Conservation (phyloP, 352 stramenopile genomes). For the Stramenopiles sp. region DNA sequence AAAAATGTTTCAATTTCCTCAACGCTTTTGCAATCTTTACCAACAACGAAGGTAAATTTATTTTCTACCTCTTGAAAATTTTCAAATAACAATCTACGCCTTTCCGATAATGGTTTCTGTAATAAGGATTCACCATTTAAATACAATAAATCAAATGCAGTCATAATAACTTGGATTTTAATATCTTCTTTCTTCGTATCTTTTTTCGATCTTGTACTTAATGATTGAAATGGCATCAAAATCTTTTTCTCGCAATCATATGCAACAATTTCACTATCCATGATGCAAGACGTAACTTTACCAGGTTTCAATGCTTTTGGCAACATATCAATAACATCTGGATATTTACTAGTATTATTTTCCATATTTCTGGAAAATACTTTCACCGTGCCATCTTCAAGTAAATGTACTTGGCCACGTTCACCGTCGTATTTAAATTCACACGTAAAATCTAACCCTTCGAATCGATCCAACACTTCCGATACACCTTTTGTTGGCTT, state of each 20-base stretch:
- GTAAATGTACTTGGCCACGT: constrained; percentile 61
- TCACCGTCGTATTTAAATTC: constrained; percentile 99
- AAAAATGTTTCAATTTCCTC: constrained; percentile 73
- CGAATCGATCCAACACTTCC: constrained; percentile 19
- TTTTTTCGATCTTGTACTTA: constrained; percentile 16
- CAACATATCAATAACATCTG: constrained; percentile 28
- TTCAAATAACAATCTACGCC: constrained; percentile 62
- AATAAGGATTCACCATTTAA: constrained; percentile 87
- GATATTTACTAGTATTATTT: constrained; percentile 92
- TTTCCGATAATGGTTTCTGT: constrained; percentile 53
- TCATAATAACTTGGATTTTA: constrained; percentile 46
- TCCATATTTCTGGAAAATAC: constrained; percentile 97
- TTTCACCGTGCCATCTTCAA: constrained; percentile 50
- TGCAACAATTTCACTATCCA: constrained; percentile 19
- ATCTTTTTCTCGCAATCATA: constrained; percentile 13
- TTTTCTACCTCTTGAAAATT: constrained; percentile 17
- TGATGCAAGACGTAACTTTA: constrained; percentile 3
- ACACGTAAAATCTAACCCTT: constrained; percentile 63
- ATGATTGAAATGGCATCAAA: constrained; percentile 29
- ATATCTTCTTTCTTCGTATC: constrained; percentile 11
- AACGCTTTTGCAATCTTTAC: constrained; percentile 31
- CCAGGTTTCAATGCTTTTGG: not conserved
- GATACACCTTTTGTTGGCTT: constrained; percentile 80
- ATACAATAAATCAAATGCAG: constrained; percentile 96
- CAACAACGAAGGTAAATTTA: not conserved